Conservation (phyloP, 495 filamentous ascomycete species). For the Glonium stellatum region DNA sequence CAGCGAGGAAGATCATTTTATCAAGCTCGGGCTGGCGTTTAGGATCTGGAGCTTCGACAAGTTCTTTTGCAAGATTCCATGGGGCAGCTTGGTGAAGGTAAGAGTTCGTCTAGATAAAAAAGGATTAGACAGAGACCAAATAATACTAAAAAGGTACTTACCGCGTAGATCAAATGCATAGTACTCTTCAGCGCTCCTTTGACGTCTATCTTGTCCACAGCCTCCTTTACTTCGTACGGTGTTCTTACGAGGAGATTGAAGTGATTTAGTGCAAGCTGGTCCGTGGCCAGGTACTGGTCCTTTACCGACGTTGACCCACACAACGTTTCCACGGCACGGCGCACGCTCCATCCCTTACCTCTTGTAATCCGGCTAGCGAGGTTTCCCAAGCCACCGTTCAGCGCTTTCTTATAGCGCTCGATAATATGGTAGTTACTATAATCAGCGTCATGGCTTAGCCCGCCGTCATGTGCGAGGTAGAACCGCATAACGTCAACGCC, state of each 20-base stretch:
- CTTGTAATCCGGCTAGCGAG: constrained; percentile 61
- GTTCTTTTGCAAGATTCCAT: constrained; percentile 11
- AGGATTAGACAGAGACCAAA: background rate
- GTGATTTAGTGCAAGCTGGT: background rate
- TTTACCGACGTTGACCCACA: background rate
- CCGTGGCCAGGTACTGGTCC: background rate
- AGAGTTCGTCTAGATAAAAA: constrained; percentile 12
- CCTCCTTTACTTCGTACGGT: constrained; percentile 36
- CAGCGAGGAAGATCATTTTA: constrained; percentile 57
- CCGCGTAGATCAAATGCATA: constrained; percentile 54
- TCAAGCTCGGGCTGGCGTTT: constrained; percentile 36
- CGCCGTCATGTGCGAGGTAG: constrained; percentile 74
- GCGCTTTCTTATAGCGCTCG: constrained; percentile 66
- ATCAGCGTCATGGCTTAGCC: constrained; percentile 65
- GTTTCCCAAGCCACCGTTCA: constrained; percentile 74
- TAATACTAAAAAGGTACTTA: constrained; percentile 19
- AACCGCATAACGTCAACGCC: constrained; percentile 82
- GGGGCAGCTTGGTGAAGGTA: constrained; percentile 20
- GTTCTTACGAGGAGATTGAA: constrained; percentile 27
- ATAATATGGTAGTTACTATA: constrained; percentile 76
- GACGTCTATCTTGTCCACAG: constrained; percentile 62
- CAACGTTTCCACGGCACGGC: constrained; percentile 12
- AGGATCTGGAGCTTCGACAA: constrained; percentile 8
- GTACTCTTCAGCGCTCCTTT: constrained; percentile 58
- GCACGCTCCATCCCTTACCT: constrained; percentile 59